Percentiles rank a stretch among this genome's conserved stretches.
phyloP scores from a whole-genome alignment of 768 basidiomycete species.

The Suillus sp. region DNA sequence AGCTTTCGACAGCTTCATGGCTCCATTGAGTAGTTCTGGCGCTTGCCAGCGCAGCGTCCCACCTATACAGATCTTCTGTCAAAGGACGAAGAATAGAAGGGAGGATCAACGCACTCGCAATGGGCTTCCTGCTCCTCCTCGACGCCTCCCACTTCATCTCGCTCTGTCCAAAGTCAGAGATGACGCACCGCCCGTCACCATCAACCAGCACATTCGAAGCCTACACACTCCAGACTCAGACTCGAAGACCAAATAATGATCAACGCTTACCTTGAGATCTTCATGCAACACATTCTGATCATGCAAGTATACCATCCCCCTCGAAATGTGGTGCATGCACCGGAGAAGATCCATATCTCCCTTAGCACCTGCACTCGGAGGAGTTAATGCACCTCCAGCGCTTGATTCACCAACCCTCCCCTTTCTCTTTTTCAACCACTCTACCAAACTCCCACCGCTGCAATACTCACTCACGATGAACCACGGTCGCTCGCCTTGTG shows the following conservation, averaged over 20 bases:
- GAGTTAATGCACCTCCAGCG: neutral
- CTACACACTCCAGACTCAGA: slow-evolving; percentile 30
- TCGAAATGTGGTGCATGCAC: slow-evolving; percentile 20
- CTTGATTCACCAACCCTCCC: slow-evolving; percentile 19
- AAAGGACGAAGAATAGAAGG: neutral
- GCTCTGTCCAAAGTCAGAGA: slow-evolving; percentile 84
- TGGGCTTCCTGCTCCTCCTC: slow-evolving; percentile 53
- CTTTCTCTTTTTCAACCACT: slow-evolving; percentile 50
- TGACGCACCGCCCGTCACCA: slow-evolving; percentile 63
- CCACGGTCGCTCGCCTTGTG: slow-evolving; percentile 14
- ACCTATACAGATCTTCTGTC: slow-evolving; percentile 33
- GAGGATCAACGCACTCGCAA: slow-evolving; percentile 44
- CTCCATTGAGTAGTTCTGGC: slow-evolving; percentile 62
- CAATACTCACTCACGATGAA: slow-evolving; percentile 5
- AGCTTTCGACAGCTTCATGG: slow-evolving; percentile 48
- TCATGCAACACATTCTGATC: slow-evolving; percentile 51
- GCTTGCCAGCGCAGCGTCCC: slow-evolving; percentile 74
- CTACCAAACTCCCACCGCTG: slow-evolving; percentile 15
- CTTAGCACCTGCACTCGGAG: neutral
- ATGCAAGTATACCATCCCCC: slow-evolving; percentile 21
- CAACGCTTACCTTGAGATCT: slow-evolving; percentile 66
- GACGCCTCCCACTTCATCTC: slow-evolving; percentile 76
- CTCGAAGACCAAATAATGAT: neutral
- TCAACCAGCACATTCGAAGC: slow-evolving; percentile 79
- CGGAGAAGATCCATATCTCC: slow-evolving; percentile 3